Evolutionary conservation across 2,329 filamentous ascomycete genomes (phyloP), one percentile per base, ranked within the genome.

Genomic region (Coniochaeta sp.): DNA sequence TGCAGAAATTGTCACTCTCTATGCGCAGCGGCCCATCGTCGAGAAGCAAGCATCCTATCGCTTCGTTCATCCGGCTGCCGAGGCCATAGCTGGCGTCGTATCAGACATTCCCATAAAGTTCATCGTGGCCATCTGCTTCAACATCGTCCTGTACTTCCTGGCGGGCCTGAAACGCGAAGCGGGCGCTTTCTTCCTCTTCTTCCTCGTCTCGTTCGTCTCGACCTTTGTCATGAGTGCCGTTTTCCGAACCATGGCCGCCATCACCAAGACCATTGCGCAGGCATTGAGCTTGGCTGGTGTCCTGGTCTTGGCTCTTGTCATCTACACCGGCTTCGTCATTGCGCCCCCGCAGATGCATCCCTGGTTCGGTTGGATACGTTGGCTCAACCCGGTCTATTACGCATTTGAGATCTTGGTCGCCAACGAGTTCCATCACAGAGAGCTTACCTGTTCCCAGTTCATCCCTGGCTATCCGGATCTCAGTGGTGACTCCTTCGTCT

Each of bases 351-450:
- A 88, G 67, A 91, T 89, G 88, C 80, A 86, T 24, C 82, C 81
- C 0, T 93, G 89, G 88, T 87, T 89, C 57, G 76, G 83, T 31
- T 93, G 90, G 90, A 88, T 93, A 58, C 83, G 86, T 31, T 91
- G 87, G 74, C 78, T 92, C 58, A 88, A 92, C 62, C 88, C 89
- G 0, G 82, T 92, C 34, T 86, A 79, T 40, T 92, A 91, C 67
- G 86, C 81, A 1, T 93, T 91, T 65, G 89, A 92, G 69, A 81
- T 84, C 1, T 75, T 91, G 19, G 82, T 90, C 72, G 78, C 86
- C 62, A 93, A 92, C 71, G 90, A 95, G 69, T 88, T 90, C 65
- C 81, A 84, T 62, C 78, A 80, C 6, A 79, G 77, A 1, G 66
- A 77, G 0, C 88, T 86, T 56, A 72, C 74, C 1, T 91, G 89